These are phyloP conservation scores for Hyaloperonospora brassicae DNA, from an alignment of 352 stramenopile genomes.

Conservation along the genomic window DNA sequence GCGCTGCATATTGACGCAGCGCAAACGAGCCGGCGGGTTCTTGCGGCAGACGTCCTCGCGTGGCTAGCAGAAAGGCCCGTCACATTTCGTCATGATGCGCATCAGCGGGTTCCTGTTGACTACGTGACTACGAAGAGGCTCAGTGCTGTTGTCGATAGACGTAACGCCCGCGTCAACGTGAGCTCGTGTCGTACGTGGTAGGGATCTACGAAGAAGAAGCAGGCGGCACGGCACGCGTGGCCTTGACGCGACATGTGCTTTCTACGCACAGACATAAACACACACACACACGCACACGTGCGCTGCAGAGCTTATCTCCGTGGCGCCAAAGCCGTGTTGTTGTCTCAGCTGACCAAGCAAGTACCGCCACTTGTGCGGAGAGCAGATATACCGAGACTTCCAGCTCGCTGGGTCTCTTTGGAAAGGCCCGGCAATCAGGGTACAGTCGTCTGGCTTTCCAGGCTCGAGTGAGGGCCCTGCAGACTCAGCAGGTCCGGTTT, in stretches of 20 bases:
- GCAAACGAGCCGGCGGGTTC: slow-evolving; percentile 13
- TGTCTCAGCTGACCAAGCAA: no score
- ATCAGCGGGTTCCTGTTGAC: slow-evolving; percentile 14
- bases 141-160: neutral
- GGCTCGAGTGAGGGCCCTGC: slow-evolving; percentile 5
- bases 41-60: slow-evolving; percentile 1
- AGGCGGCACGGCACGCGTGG: neutral
- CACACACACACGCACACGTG: no score
- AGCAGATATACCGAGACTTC: no score
- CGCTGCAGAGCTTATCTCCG: neutral
- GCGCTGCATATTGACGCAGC: neutral
- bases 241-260: neutral
- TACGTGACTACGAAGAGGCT: slow-evolving; percentile 23
- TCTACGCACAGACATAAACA: neutral
- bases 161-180: no score
- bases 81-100: slow-evolving; percentile 10
- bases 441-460: slow-evolving; percentile 7
- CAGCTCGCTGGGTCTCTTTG: no score
- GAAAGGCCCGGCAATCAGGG: neutral
- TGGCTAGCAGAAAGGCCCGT: slow-evolving; percentile 17
- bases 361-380: no score
- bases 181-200: slow-evolving; percentile 4
- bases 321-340: neutral
- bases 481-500: slow-evolving; percentile 9
- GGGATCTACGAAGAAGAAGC: slow-evolving; percentile 9